A percentile compares a stretch with the other conserved stretches of the same genome.
Conservation (phyloP, 257 asterid species). For the Plantago ovata region DNA sequence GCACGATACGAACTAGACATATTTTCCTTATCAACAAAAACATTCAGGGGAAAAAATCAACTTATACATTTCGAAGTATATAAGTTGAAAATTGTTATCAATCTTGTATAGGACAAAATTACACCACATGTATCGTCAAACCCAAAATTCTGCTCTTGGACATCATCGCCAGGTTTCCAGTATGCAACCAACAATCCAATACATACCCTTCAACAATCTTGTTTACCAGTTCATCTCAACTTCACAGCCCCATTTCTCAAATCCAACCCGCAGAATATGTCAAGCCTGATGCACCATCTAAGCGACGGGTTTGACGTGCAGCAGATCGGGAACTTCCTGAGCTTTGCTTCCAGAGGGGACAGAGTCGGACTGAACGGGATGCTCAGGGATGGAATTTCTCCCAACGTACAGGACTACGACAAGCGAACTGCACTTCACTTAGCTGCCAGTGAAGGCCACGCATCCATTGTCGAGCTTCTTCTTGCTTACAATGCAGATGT, state of each 20-base stretch:
- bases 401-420: constrained; percentile 60
- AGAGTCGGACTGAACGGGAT: constrained; percentile 59
- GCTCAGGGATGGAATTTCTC: constrained; percentile 45
- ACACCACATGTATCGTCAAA: neutral
- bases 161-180: neutral
- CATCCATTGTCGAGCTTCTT: constrained; percentile 60
- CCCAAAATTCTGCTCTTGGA: constrained; percentile 2
- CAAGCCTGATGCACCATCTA: constrained; percentile 21
- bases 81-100: too few species aligned
- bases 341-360: constrained; percentile 64
- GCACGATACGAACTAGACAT: too few species aligned
- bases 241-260: neutral
- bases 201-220: neutral
- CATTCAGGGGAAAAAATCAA: too few species aligned
- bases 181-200: neutral
- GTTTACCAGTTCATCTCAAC: neutral
- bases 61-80: too few species aligned
- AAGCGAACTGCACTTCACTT: constrained; percentile 59
- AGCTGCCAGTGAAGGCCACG: constrained; percentile 68
- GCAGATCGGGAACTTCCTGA: constrained; percentile 51
- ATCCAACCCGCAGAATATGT: constrained; percentile 16
- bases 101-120: too few species aligned
- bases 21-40: too few species aligned
- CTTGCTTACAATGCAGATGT: constrained; percentile 53
- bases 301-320: constrained; percentile 40